Evolutionary conservation across 495 filamentous ascomycete species (phyloP), one percentile per base, ranked within the genome.

Genomic region (Pseudotulostoma volvatum): DNA sequence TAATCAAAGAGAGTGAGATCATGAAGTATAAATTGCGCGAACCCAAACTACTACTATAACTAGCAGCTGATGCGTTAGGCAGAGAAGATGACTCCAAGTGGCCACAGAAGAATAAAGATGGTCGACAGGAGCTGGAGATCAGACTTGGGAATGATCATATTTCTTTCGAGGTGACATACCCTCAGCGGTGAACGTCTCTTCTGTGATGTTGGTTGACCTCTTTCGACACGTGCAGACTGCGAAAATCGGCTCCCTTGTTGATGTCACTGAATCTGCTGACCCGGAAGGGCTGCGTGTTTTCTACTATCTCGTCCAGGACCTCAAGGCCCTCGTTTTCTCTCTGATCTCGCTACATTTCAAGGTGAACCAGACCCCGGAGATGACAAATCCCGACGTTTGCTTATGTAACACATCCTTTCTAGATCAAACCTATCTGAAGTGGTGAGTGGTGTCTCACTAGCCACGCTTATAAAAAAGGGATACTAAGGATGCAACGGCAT

Each of bases 31-130:
- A 34, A 13, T 8, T 4, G 2, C n/a, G n/a, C n/a, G n/a, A 23
- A 16, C 8, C 14, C 23, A 13, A 16, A 45, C 37, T 30, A 9
- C 31, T 25, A 35, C 52, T 55, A n/a, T 8, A 7, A 5, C 8
- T 17, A 9, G 25, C 16, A n/a, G 44, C 54, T 68, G 43, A 67
- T 36, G 33, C 30, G 9, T 14, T 13, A 19, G 4, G 43, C 48
- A 93, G 85, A 70, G 92, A 99, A 73, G 90, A 96, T 53, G 92
- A 99, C 51, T 78, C 75, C n/a, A 94, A 93, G 59, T 99, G 92
- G 92, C 92, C 92, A 1, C 84, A 87, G 58, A 99, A 96, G 71
- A 96, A 96, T 63, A 96, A 95, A 64, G 92, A 99, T 53, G 92
- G 92, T 31, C 75, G 88, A 37, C 92, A 96, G 51, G 92, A 99